Conservation (phyloP, 768 basidiomycete species). For the Clavulina sp. region DNA sequence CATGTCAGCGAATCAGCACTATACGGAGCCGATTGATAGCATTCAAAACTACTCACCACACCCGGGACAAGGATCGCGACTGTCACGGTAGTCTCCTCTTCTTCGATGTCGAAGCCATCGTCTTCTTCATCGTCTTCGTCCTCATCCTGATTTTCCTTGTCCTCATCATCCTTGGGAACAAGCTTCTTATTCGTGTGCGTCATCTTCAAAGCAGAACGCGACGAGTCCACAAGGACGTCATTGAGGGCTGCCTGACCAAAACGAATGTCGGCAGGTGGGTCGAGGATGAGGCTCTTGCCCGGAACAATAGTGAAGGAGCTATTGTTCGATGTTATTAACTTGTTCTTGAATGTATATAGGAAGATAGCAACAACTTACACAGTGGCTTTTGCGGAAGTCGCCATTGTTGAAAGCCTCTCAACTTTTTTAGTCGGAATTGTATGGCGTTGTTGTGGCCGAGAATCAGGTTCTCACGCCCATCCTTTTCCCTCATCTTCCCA, state of each 20-base stretch:
- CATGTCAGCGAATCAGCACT: too few relatives aligned
- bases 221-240: constrained; percentile 19
- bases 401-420: too few relatives aligned
- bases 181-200: not conserved
- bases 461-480: too few relatives aligned
- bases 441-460: too few relatives aligned
- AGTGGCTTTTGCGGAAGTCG: too few relatives aligned
- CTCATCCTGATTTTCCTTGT: constrained; percentile 17
- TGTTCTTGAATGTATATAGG: too few relatives aligned
- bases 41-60: constrained; percentile 14
- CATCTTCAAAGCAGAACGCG: constrained; percentile 13
- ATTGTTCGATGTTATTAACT: too few relatives aligned
- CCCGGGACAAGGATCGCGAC: constrained; percentile 22
- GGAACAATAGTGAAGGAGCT: constrained; percentile 7
- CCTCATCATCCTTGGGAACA: constrained; percentile 14
- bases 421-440: too few relatives aligned
- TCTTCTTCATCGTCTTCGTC: constrained; percentile 11
- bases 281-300: constrained; percentile 16
- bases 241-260: constrained; percentile 24
- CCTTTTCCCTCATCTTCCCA: too few relatives aligned
- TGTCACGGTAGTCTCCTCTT: constrained; percentile 10
- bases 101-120: constrained; percentile 11
- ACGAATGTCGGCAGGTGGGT: constrained; percentile 21
- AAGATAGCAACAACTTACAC: too few relatives aligned
- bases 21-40: not conserved